Conservation (phyloP, 345 rosid species). For the Bretschneidera sinensis region DNA sequence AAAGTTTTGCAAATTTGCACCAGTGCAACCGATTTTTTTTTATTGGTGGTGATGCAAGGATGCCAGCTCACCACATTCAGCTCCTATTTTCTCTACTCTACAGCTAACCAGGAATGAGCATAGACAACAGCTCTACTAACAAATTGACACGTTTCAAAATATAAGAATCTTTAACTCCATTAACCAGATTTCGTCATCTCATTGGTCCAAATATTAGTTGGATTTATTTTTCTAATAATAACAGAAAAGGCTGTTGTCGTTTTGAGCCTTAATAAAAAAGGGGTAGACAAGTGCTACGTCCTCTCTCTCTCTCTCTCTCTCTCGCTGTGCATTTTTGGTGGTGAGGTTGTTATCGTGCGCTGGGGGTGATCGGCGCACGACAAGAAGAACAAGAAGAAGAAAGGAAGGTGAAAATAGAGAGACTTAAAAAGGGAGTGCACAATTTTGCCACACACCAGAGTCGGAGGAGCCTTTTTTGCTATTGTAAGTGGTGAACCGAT, state of each 20-base stretch:
- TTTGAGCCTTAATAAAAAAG: too few relatives aligned
- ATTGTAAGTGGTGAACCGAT: constrained; percentile 4
- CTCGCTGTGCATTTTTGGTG: not conserved
- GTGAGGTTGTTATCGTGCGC: constrained; percentile 10
- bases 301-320: not conserved
- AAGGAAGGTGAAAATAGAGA: too few relatives aligned
- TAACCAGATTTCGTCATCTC: not conserved
- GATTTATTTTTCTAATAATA: too few relatives aligned
- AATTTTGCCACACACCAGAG: constrained; percentile 10
- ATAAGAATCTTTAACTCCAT: not conserved
- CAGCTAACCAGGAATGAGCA: not conserved
- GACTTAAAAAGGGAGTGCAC: not conserved
- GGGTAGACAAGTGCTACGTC: too few relatives aligned
- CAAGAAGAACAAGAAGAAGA: not conserved
- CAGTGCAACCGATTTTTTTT: too few relatives aligned
- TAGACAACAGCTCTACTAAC: not conserved
- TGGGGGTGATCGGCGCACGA: not conserved
- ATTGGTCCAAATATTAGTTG: too few relatives aligned
- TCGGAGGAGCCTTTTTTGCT: constrained; percentile 7
- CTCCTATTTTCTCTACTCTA: not conserved
- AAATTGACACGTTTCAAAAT: not conserved
- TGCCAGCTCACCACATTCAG: not conserved
- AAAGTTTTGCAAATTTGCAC: too few relatives aligned
- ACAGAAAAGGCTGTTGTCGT: too few relatives aligned
- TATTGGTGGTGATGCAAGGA: not conserved